Percentiles rank a stretch among this genome's conserved stretches.
phyloP scores from a whole-genome alignment of 768 basidiomycete species.

The Rubroboletus pulcherrimus region DNA sequence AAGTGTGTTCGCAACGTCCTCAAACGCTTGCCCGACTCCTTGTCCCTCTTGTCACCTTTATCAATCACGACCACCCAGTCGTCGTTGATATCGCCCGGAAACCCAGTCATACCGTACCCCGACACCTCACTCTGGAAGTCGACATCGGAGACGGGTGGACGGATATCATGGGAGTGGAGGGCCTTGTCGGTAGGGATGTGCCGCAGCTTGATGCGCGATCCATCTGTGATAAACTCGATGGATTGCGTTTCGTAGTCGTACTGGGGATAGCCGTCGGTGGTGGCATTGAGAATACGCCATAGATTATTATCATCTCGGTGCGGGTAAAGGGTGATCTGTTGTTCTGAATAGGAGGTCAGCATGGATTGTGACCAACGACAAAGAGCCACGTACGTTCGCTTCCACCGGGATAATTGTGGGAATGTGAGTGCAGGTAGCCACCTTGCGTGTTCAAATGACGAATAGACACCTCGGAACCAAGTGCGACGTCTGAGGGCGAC shows the following conservation, averaged over 20 bases:
- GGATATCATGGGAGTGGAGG: slow-evolving; percentile 92
- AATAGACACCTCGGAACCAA: slow-evolving; percentile 80
- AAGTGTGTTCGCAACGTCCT: slow-evolving; percentile 81
- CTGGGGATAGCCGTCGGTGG: slow-evolving; percentile 39
- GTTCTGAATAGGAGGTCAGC: slow-evolving; percentile 52
- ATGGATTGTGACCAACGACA: not conserved
- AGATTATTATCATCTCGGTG: slow-evolving; percentile 96
- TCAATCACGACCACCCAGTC: slow-evolving; percentile 91
- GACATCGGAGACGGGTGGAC: slow-evolving; percentile 93
- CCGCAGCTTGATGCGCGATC: slow-evolving; percentile 72
- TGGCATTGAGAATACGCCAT: slow-evolving; percentile 83
- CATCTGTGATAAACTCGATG: slow-evolving; percentile 60
- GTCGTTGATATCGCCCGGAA: slow-evolving; percentile 87
- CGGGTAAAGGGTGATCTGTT: slow-evolving; percentile 98
- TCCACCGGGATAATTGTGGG: slow-evolving; percentile 85
- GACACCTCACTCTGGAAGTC: slow-evolving; percentile 99
- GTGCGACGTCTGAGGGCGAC: slow-evolving; percentile 59
- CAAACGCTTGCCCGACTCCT: slow-evolving; percentile 64
- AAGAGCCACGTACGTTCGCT: slow-evolving; percentile 66
- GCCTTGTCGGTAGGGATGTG: slow-evolving; percentile 80
- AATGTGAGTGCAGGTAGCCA: slow-evolving; percentile 96
- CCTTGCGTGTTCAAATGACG: slow-evolving; percentile 97
- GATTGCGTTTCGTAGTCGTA: slow-evolving; percentile 51
- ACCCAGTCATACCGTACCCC: slow-evolving; percentile 85
- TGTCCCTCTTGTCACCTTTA: slow-evolving; percentile 57